Evolutionary conservation across 768 basidiomycete species (phyloP), one percentile per base, ranked within the genome.

Genomic region (Agrocybe praecox): DNA sequence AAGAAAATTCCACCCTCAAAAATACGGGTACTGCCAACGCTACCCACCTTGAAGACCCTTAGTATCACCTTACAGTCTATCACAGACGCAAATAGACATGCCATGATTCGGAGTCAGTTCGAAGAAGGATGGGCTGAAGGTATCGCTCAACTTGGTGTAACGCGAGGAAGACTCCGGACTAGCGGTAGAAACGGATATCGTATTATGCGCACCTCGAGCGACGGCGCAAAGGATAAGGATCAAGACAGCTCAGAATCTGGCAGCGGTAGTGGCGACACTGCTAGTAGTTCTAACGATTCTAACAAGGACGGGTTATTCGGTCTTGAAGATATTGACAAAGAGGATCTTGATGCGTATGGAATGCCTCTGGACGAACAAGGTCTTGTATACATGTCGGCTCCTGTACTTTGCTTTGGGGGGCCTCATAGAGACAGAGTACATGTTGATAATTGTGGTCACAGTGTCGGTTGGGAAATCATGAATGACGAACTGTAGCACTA

Each of bases 51-150:
- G 9, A 57, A 63, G 24, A 80, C 86, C 11, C 56, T 90, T 26
- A 79, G 79, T 17, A 71, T 79, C n/a, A 81, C 78, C 0, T 62
- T 74, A 42, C 65, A 64, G 2, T 59, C 72, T 8, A 56, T 62
- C 9, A 58, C 75, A 12, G 62, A 68, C 26, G 63, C 62, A n/a
- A 72, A 75, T 3, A 72, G 67, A 21, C 74, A 79, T 52, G 69
- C 67, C 8, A 66, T 63, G 32, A 78, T 87, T 46, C 73, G 76
- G 11, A 66, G 67, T 1, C 80, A 83, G 59, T 92, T 90, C 62
- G 76, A 76, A 64, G 74, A 69, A 23, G 89, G 88, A 15, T 90
- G 88, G 88, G 67, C 69, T 2, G 81, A 85, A 60, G 89, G 88
- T 3, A 62, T 89, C 46, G 68, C 72, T 15, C 79, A 80, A 46